These are phyloP conservation scores for Aegilops tauschii DNA, from an alignment of 176 grass and related monocot species.

Conservation along the genomic window DNA sequence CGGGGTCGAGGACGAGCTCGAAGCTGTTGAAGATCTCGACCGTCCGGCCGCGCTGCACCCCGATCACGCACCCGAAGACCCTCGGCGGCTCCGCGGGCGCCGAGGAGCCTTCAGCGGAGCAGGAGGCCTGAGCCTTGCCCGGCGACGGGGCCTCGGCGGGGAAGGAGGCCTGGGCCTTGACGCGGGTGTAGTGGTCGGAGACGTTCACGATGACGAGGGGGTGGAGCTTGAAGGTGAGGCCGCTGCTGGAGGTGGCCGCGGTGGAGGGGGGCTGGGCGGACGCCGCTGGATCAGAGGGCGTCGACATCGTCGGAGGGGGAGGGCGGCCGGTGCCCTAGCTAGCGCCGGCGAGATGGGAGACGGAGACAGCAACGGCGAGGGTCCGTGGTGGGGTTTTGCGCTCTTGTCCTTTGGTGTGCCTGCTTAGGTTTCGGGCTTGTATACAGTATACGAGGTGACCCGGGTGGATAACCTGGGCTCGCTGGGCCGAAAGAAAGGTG, in stretches of 20 bases:
- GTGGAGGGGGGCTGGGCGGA: not conserved
- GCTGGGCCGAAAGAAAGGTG: not conserved
- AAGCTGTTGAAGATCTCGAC: constrained; percentile 99
- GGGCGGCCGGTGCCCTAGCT: constrained; percentile 29
- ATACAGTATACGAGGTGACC: not conserved
- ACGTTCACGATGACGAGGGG: constrained; percentile 96
- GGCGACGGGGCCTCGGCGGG: constrained; percentile 24
- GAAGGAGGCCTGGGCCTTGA: constrained; percentile 77
- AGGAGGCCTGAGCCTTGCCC: constrained; percentile 57
- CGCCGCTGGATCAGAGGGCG: constrained; percentile 18
- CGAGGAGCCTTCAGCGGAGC: constrained; percentile 37
- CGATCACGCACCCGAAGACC: constrained; percentile 97
- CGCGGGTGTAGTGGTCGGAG: constrained; percentile 97
- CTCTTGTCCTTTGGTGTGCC: constrained; percentile 21
- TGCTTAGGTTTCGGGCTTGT: constrained; percentile 21
- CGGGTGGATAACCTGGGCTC: not conserved
- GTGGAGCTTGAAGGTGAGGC: constrained; percentile 98
- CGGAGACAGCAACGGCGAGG: not conserved
- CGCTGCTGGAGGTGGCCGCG: constrained; percentile 63
- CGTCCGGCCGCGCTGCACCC: constrained; percentile 82
- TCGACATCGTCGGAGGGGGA: constrained; percentile 42
- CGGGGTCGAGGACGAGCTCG: constrained; percentile 89
- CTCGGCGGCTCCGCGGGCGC: constrained; percentile 29
- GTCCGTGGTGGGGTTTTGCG: constrained; percentile 19
- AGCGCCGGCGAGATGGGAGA: not conserved